Percentiles rank a stretch among this genome's conserved stretches.
phyloP scores from a whole-genome alignment of 306 rosid genomes.

The Cicer pinnatifidum region DNA sequence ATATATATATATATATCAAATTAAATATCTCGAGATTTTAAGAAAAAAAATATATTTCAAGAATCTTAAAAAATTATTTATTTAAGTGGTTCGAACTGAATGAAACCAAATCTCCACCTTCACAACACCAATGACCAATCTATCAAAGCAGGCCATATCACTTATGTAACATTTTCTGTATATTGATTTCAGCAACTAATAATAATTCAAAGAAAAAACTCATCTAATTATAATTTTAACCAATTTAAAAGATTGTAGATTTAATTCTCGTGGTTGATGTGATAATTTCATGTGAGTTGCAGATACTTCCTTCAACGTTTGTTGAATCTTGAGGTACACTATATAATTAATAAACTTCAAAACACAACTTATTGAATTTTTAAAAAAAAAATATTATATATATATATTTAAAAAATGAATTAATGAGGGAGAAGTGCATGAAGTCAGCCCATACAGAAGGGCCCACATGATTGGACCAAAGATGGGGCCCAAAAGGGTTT shows the following conservation, averaged over 20 bases:
- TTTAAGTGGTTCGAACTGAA: constrained; percentile 43
- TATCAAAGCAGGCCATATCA: constrained; percentile 57
- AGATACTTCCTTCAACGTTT: no score
- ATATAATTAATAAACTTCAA: no score
- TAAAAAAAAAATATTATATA: no score
- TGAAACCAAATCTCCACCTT: constrained; percentile 67
- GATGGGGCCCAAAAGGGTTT: constrained; percentile 62
- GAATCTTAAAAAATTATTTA: background rate
- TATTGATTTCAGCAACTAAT: constrained; percentile 60
- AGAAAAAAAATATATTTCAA: background rate
- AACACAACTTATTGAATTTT: no score
- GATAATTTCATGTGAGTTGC: no score
- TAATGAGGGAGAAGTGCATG: constrained; percentile 21
- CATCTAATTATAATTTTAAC: no score
- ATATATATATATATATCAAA: no score
- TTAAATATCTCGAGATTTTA: no score
- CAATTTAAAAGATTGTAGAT: no score
- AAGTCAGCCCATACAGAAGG: constrained; percentile 54
- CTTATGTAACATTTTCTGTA: constrained; percentile 23
- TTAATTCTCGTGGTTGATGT: no score
- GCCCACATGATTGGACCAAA: constrained; percentile 67
- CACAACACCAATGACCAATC: constrained; percentile 52
- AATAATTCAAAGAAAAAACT: background rate
- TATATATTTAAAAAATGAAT: background rate
- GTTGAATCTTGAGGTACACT: no score